These are phyloP conservation scores for Penicillium crustosum DNA, from an alignment of 2,329 filamentous ascomycete genomes.

Conservation along the genomic window DNA sequence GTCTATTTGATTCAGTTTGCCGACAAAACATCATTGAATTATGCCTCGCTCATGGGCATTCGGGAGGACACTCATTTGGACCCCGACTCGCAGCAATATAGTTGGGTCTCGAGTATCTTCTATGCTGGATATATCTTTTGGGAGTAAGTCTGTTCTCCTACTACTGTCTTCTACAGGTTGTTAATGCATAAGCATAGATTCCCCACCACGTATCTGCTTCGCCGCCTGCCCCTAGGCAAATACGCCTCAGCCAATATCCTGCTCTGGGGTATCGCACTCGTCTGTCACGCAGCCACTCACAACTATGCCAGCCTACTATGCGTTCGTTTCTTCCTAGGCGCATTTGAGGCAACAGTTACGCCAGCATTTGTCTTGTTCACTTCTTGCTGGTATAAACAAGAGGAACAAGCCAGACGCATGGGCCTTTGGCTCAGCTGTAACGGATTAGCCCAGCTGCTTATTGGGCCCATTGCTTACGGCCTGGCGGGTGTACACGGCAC, in stretches of 20 bases:
- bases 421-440: slow-evolving; percentile 19
- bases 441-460: slow-evolving; percentile 15
- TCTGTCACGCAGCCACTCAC: slow-evolving; percentile 15
- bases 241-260: slow-evolving; percentile 45
- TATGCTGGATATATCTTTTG: slow-evolving; percentile 45
- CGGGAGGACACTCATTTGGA: slow-evolving; percentile 34
- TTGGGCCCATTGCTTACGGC: slow-evolving; percentile 16
- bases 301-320: slow-evolving; percentile 21
- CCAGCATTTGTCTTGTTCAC: slow-evolving; percentile 17
- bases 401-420: slow-evolving; percentile 17
- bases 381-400: slow-evolving; percentile 14
- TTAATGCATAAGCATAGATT: slow-evolving; percentile 31
- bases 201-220: slow-evolving; percentile 51
- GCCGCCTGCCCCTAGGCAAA: slow-evolving; percentile 50
- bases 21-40: slow-evolving; percentile 15
- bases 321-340: slow-evolving; percentile 23
- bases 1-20: slow-evolving; percentile 14
- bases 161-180: background rate
- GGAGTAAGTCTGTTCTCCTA: slow-evolving; percentile 24
- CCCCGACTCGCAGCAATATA: slow-evolving; percentile 44
- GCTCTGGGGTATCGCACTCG: slow-evolving; percentile 22
- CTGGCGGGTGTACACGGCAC: slow-evolving; percentile 5
- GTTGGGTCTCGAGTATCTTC: slow-evolving; percentile 47
- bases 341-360: slow-evolving; percentile 15
- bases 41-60: slow-evolving; percentile 21